phyloP scores from a whole-genome alignment of 2,329 filamentous ascomycete species.

The Trematosphaeria pertusa region DNA sequence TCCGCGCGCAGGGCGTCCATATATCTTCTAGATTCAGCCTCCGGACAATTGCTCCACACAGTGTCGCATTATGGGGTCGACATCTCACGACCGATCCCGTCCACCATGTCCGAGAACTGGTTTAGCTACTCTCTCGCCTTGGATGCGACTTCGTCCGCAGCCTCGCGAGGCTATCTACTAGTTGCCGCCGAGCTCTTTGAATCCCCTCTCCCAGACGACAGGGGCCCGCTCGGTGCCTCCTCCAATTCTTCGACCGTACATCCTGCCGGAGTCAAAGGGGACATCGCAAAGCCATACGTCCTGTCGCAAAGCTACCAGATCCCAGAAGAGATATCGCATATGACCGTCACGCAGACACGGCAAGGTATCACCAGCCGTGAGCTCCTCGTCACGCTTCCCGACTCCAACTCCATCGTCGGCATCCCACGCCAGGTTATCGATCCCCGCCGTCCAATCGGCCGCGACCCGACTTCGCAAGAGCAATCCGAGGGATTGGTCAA shows the following conservation, averaged over 20 bases:
- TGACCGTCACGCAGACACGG: constrained; percentile 85
- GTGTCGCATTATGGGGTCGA: constrained; percentile 77
- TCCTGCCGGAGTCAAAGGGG: constrained; percentile 64
- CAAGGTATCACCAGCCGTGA: constrained; percentile 90
- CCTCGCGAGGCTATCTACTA: constrained; percentile 83
- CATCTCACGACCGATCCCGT: constrained; percentile 73
- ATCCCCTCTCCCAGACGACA: constrained; percentile 81
- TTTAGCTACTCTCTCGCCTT: constrained; percentile 79
- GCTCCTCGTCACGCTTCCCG: constrained; percentile 78
- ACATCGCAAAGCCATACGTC: constrained; percentile 72
- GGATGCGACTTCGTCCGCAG: constrained; percentile 58
- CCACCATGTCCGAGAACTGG: constrained; percentile 92
- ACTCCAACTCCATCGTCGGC: constrained; percentile 75
- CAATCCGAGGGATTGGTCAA: constrained; percentile 80
- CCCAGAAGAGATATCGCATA: constrained; percentile 75
- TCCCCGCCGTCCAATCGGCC: constrained; percentile 82
- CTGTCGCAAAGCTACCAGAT: constrained; percentile 83
- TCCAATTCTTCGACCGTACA: constrained; percentile 80
- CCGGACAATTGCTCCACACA: constrained; percentile 79
- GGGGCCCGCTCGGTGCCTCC: constrained; percentile 74
- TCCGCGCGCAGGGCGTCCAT: constrained; percentile 67
- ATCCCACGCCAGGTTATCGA: constrained; percentile 83
- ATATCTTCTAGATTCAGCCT: constrained; percentile 85
- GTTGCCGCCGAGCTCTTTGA: constrained; percentile 90
- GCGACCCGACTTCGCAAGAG: constrained; percentile 81